Evolutionary conservation across 306 rosid species (phyloP), one percentile per base, ranked within the genome.

Genomic region (Quercus bicolor): DNA sequence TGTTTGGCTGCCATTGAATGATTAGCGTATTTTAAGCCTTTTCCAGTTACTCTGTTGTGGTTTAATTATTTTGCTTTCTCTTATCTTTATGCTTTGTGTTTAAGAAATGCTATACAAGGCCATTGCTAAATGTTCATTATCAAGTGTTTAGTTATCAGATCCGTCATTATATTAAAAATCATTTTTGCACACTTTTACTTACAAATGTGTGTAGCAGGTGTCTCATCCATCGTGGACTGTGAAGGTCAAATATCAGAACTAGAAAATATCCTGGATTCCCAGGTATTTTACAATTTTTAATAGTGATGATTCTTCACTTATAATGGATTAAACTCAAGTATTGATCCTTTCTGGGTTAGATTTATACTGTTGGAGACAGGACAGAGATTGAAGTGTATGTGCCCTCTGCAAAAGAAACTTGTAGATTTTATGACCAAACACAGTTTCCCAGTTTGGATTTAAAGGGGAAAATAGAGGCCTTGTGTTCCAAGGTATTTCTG

Each of bases 231-330:
- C 54, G 34, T 26, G 66, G 91, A 88, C 66, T 95, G 97, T 61
- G 87, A 90, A 85, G 83, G 76, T 80, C 98, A 95, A 78, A 87
- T 92, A 80, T 85, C 86, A 40, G 92, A 90, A 52, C 98, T 95
- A 71, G 98, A 95, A 86, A 83, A 75, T 70, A 84, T 82, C 82
- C 72, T 95, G 89, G 97, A 92, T 77, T 88, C 96, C 5, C 85
- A 82, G 97, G 98, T 90, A 86, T 78, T 65, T 54, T 18, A 60
- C 26, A 28, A 68, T 68, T 68, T 68, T 6, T 43, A 68, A 21
- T 68, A 26, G 43, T 76, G 66, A 71, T 66, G 73, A 60, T 43
- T 28, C 34, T 70, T 68, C 61, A 33, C 31, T 73, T 71, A 77
- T 37, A 74, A 59, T 11, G 66, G 69, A 68, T 68, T 73, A 70